Evolutionary conservation across 2,329 filamentous ascomycete genomes (phyloP).

Genomic region (Diaporthe citrichinensis): DNA sequence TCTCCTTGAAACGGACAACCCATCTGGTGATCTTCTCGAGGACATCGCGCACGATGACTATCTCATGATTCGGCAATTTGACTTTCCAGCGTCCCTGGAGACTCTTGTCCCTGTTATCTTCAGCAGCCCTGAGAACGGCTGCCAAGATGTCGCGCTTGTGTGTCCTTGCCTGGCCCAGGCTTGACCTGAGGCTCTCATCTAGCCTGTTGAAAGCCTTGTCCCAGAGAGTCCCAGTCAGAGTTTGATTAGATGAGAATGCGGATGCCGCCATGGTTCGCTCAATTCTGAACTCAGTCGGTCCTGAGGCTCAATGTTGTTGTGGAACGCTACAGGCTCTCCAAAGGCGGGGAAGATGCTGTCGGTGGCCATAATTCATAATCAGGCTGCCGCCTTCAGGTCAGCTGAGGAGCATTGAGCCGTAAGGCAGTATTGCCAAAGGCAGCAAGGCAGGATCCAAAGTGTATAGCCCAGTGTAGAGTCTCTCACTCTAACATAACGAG

Average conservation of each 20-base stretch:
- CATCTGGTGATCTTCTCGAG: conserved; percentile 26
- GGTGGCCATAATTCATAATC: too few relatives aligned
- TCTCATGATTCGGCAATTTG: background rate
- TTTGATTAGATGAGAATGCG: background rate
- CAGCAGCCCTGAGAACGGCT: background rate
- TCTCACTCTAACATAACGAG: too few relatives aligned
- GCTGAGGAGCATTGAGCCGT: too few relatives aligned
- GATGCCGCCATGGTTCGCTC: background rate
- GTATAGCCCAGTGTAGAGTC: too few relatives aligned
- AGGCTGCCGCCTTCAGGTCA: too few relatives aligned
- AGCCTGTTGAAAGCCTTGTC: background rate
- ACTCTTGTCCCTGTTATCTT: background rate
- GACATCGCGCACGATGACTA: conserved; percentile 5
- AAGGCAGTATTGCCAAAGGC: too few relatives aligned
- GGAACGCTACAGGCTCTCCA: background rate
- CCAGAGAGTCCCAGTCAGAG: background rate
- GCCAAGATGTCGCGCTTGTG: background rate
- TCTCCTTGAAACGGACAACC: background rate
- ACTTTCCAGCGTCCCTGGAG: background rate
- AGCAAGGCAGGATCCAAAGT: too few relatives aligned
- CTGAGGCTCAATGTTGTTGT: background rate
- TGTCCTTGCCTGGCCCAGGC: background rate
- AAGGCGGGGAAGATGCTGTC: background rate
- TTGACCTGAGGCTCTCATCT: background rate
- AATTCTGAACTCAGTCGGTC: background rate